Percentiles rank a stretch among this genome's conserved stretches.
Conservation (phyloP, 768 basidiomycete genomes). For the Xerocomus potaroensis region DNA sequence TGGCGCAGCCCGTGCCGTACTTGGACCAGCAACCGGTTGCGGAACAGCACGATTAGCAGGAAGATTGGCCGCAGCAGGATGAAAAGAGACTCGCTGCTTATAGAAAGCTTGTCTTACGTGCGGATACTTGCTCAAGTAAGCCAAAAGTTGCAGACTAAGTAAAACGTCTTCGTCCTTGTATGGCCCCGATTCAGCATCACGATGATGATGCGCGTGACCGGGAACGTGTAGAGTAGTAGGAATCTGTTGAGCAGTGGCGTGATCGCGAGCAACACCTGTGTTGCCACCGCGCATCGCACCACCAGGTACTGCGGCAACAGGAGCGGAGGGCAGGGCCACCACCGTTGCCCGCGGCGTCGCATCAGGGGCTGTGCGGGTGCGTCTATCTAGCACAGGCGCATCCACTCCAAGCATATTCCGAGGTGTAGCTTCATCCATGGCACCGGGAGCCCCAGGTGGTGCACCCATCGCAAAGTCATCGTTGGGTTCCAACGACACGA, state of each 20-base stretch:
- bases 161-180: conserved; percentile 95
- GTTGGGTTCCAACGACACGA: conserved; percentile 74
- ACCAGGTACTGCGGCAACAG: conserved; percentile 8
- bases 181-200: conserved; percentile 49
- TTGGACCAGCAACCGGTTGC: conserved; percentile 26
- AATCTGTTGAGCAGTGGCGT: conserved; percentile 3
- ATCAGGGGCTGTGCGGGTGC: conserved; percentile 44
- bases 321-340: conserved; percentile 45
- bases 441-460: conserved; percentile 87
- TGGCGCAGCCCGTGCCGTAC: conserved; percentile 14
- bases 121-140: conserved; percentile 96
- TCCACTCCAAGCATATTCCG: conserved; percentile 28
- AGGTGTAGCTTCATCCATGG: conserved; percentile 41
- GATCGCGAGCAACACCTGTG: conserved; percentile 17
- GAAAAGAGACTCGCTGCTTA: conserved; percentile 77
- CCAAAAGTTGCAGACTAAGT: conserved; percentile 85
- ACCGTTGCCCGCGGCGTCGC: conserved; percentile 62
- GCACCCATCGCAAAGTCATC: conserved; percentile 90
- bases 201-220: conserved; percentile 37
- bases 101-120: conserved; percentile 97
- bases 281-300: conserved; percentile 14
- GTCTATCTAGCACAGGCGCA: conserved; percentile 27
- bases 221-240: conserved; percentile 18
- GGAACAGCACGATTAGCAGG: conserved; percentile 27
- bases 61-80: conserved; percentile 59